phyloP scores from a whole-genome alignment of 306 rosid species.

The Medicago truncatula region MtrunA17r5.0-ANR NC_053048.1:46321001-46321500 shows the following conservation, averaged over 20 bases:
- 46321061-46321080: constrained; percentile 90
- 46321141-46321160: constrained; percentile 83
- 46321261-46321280: constrained; percentile 65
- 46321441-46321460: constrained; percentile 86
- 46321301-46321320: constrained; percentile 72
- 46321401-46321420: constrained; percentile 92
- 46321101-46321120: constrained; percentile 88
- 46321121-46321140: constrained; percentile 89
- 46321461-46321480: constrained; percentile 84
- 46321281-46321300: constrained; percentile 70
- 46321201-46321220: constrained; percentile 54
- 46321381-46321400: constrained; percentile 77
- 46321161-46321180: constrained; percentile 74
- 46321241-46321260: constrained; percentile 43
- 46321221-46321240: constrained; percentile 66
- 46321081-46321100: constrained; percentile 87
- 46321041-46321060: constrained; percentile 80
- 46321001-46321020: constrained; percentile 90
- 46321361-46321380: constrained; percentile 97
- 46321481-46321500: constrained; percentile 80
- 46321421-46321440: constrained; percentile 82
- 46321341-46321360: constrained; percentile 83
- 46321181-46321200: constrained; percentile 79
- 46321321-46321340: constrained; percentile 81
- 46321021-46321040: constrained; percentile 93